Evolutionary conservation across 768 basidiomycete genomes (phyloP), one percentile per base, ranked within the genome.

Genomic region (Mrakia blollopis): DNA sequence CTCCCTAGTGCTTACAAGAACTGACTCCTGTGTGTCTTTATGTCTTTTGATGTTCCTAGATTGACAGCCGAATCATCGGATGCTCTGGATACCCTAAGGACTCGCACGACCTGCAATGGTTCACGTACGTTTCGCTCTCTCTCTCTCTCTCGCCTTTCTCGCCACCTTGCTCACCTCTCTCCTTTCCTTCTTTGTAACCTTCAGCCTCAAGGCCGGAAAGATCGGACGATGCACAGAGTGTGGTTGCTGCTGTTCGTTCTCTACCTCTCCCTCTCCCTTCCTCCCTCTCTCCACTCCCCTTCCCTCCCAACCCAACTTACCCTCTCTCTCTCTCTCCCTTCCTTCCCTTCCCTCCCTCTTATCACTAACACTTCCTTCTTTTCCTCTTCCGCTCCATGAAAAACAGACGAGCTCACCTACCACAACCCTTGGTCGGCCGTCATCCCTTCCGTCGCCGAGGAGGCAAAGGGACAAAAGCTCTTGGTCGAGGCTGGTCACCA

Each of bases 81-180:
- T 98, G 95, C 87, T 94, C 96, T 60, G 96, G 96, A 72, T 89
- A 88, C 81, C 96, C 96, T 14, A 92, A 91, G 63, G 96, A 98
- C 85, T 95, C 94, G 47, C 96, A 98, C 85, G 93, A 98, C 81
- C 87, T 94, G 73, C 86, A 89, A 81, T 98, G 95, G 95, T 89
- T 94, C 83, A 87, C 32, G 78, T 79, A 32, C 63, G 78, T 72
- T 32, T 57, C 25, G 11, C 32, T 35, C 10, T 35, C 57, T 1
- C 60, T 73, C 14, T 28, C 57, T 30, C 9, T 41, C 23, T 28
- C 35, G 11, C 41, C 72, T 25, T 32, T 37, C 57, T 37, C 18
- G 21, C 25, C 30, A 57, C 50, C 57, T 50, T 18, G 16, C 39
- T 28, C 10, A 23, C 41, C 60, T 39, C 5, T n/a, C 11, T 25